Evolutionary conservation across 148 eudicot genomes (phyloP).

Genomic region (Diospyros lotus): DNA sequence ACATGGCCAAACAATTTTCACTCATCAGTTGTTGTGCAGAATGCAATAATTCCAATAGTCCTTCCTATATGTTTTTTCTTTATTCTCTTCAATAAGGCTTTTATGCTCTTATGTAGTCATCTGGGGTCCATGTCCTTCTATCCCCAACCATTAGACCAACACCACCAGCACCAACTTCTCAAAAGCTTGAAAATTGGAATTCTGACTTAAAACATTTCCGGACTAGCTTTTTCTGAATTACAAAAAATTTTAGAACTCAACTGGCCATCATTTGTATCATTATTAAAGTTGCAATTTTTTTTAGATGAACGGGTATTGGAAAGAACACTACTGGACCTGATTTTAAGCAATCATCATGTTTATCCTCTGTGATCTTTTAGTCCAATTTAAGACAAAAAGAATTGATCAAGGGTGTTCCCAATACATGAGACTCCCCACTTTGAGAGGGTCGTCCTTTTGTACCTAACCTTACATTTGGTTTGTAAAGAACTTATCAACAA

Average conservation of each 20-base stretch:
- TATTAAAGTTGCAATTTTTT: neutral
- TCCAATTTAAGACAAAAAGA: too few species aligned
- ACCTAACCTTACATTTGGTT: neutral
- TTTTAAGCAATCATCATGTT: neutral
- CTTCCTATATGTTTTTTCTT: neutral
- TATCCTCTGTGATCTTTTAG: too few species aligned
- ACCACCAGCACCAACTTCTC: neutral
- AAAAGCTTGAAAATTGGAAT: too few species aligned
- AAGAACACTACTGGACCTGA: neutral
- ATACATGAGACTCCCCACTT: too few species aligned
- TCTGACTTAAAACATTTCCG: neutral
- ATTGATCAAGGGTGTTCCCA: too few species aligned
- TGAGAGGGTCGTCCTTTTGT: too few species aligned
- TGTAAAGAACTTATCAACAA: too few species aligned
- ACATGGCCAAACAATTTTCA: neutral
- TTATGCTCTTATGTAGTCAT: neutral
- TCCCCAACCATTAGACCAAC: neutral
- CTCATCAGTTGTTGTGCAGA: neutral
- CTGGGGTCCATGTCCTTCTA: neutral
- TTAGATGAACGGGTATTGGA: neutral
- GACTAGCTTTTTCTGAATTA: neutral
- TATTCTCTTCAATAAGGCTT: neutral
- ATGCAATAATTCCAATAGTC: neutral
- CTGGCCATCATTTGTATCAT: constrained; percentile 7
- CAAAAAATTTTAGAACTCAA: neutral